phyloP scores from a whole-genome alignment of 2,329 filamentous ascomycete species.

The Fusarium tjaetaba region DNA sequence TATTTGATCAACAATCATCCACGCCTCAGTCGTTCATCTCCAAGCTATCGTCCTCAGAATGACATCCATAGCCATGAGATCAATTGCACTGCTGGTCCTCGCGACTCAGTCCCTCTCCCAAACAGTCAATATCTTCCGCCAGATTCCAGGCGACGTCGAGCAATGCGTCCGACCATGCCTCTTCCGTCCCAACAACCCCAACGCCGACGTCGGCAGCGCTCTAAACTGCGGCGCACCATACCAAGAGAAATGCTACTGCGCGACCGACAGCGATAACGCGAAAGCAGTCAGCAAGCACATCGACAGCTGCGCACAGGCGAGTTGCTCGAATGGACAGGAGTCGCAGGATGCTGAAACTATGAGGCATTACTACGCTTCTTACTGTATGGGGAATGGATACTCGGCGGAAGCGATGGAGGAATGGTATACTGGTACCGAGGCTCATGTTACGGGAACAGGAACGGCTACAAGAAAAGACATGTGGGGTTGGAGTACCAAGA shows the following conservation, averaged over 20 bases:
- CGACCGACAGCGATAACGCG: background rate
- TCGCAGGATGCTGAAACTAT: background rate
- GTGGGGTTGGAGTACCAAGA: background rate
- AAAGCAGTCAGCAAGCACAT: background rate
- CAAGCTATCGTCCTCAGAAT: background rate
- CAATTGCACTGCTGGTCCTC: background rate
- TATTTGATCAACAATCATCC: rapidly evolving
- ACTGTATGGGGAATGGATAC: background rate
- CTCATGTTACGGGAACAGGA: background rate
- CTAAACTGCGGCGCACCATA: background rate
- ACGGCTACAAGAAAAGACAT: background rate
- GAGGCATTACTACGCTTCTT: conserved; percentile 2
- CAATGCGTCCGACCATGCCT: conserved; percentile 9
- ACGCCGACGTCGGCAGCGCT: background rate
- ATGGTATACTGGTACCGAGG: background rate
- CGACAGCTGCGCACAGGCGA: background rate
- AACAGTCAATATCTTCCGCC: background rate
- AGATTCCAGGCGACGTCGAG: background rate
- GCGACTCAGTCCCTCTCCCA: background rate
- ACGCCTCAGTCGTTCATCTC: background rate
- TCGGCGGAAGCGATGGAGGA: background rate
- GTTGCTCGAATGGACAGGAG: background rate
- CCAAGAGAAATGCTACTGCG: background rate
- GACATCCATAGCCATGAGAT: background rate
- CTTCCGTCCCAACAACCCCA: background rate